Percentiles rank a stretch among this genome's conserved stretches.
phyloP scores from a whole-genome alignment of 495 filamentous ascomycete species.

The Aspergillus nidulans region DNA sequence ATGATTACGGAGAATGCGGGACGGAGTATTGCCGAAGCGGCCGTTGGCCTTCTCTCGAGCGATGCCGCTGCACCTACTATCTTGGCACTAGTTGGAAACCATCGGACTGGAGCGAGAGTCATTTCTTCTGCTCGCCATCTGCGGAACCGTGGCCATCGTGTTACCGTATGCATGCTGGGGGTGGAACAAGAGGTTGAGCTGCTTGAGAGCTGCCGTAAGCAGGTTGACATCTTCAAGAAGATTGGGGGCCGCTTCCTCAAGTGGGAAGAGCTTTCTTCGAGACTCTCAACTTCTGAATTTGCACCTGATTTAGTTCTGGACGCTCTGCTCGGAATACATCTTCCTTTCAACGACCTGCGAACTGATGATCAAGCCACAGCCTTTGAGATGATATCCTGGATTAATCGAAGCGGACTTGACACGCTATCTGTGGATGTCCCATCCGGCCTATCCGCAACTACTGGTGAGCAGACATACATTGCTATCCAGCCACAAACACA shows the following conservation, averaged over 20 bases:
- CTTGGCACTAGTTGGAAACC: slow-evolving; percentile 81
- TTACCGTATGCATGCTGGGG: slow-evolving; percentile 79
- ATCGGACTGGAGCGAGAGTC: slow-evolving; percentile 77
- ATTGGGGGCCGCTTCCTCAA: slow-evolving; percentile 67
- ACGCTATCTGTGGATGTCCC: slow-evolving; percentile 84
- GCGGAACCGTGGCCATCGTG: slow-evolving; percentile 69
- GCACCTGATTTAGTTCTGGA: slow-evolving; percentile 81
- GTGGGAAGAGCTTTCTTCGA: slow-evolving; percentile 46
- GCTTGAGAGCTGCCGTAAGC: slow-evolving; percentile 66
- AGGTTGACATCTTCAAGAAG: slow-evolving; percentile 70
- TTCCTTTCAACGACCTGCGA: slow-evolving; percentile 76
- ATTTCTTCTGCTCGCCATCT: slow-evolving; percentile 84
- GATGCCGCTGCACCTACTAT: slow-evolving; percentile 57
- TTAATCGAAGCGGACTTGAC: slow-evolving; percentile 72
- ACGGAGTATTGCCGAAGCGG: slow-evolving; percentile 79
- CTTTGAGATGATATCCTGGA: slow-evolving; percentile 80
- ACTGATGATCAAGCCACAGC: slow-evolving; percentile 77
- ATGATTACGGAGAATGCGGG: slow-evolving; percentile 90
- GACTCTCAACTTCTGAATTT: slow-evolving; percentile 54
- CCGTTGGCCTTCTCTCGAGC: slow-evolving; percentile 53
- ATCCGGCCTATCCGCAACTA: slow-evolving; percentile 75
- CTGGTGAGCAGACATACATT: slow-evolving; percentile 50
- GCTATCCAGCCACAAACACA: slow-evolving; percentile 21
- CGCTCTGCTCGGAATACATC: slow-evolving; percentile 77
- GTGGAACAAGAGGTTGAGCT: slow-evolving; percentile 69